Percentiles rank a stretch among this genome's conserved stretches.
These are phyloP conservation scores for Blastobotrys elegans DNA, from an alignment of 1,139 yeast genomes.

Conservation along the genomic window DNA sequence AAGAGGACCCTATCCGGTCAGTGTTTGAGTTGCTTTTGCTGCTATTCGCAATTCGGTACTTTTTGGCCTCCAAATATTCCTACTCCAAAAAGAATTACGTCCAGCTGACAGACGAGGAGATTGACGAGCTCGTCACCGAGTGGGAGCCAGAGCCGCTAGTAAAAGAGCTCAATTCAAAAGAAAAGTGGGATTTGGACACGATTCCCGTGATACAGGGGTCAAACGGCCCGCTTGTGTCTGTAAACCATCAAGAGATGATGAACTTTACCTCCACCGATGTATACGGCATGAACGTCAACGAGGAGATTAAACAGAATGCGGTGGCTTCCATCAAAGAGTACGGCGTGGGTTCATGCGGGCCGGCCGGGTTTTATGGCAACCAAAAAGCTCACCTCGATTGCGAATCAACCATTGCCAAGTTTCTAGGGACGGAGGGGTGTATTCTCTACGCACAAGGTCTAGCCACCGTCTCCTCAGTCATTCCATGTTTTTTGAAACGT, in stretches of 20 bases:
- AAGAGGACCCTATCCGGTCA: conserved; percentile 90
- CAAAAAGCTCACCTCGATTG: conserved; percentile 85
- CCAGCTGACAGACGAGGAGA: conserved; percentile 57
- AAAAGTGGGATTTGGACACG: conserved; percentile 56
- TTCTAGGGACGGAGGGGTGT: conserved; percentile 70
- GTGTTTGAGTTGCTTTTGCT: conserved; percentile 72
- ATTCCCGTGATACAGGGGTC: conserved; percentile 62
- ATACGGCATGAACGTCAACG: conserved; percentile 56
- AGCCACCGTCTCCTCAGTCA: conserved; percentile 88
- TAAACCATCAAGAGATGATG: conserved; percentile 28
- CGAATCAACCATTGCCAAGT: conserved; percentile 70
- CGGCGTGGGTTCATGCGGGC: conserved; percentile 99
- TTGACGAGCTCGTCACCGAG: conserved; percentile 78
- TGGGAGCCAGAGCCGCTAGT: conserved; percentile 90
- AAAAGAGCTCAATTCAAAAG: conserved; percentile 46
- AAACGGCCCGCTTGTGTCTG: conserved; percentile 47
- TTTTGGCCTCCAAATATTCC: conserved; percentile 74
- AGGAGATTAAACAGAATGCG: conserved; percentile 50
- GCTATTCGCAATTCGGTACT: conserved; percentile 81
- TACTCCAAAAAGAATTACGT: conserved; percentile 71
- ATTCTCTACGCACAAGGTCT: conserved; percentile 93
- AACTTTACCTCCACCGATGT: conserved; percentile 41
- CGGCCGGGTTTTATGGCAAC: conserved; percentile 95
- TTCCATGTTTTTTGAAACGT: conserved; percentile 91
- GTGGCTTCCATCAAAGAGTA: conserved; percentile 54